Evolutionary conservation across 495 filamentous ascomycete species (phyloP).

Genomic region (Penicillium crystallinum): DNA sequence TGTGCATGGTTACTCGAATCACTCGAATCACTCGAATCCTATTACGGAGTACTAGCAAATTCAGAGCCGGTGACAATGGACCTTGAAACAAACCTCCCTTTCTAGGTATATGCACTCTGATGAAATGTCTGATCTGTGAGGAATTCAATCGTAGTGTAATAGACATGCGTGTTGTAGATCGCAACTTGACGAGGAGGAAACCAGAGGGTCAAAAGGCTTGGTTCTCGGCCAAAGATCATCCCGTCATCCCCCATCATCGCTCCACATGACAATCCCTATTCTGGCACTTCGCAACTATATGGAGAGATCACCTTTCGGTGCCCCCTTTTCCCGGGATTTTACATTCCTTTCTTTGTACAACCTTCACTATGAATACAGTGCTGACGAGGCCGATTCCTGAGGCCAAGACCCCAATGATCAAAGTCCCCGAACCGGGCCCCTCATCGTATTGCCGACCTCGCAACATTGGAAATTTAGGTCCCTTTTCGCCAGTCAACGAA

Average conservation of each 20-base stretch:
- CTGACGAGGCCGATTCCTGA: conserved; percentile 21
- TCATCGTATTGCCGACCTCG: conserved; percentile 13
- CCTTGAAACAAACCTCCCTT: background rate
- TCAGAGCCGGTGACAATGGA: too few species aligned
- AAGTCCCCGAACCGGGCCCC: conserved; percentile 21
- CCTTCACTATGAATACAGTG: conserved; percentile 22
- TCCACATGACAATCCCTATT: conserved; percentile 7
- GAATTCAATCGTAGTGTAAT: too few species aligned
- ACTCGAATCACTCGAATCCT: too few species aligned
- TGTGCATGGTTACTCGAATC: conserved; percentile 14
- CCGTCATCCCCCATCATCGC: conserved; percentile 4
- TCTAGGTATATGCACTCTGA: too few species aligned
- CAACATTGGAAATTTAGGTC: conserved; percentile 54
- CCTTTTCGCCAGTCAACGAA: conserved; percentile 79
- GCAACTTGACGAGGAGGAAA: background rate
- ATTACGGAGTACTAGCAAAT: too few species aligned
- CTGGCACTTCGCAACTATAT: background rate
- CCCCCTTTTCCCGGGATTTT: conserved; percentile 11
- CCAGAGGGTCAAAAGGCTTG: conserved; percentile 6
- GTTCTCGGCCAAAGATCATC: conserved; percentile 5
- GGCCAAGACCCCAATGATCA: conserved; percentile 28
- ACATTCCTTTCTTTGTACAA: background rate
- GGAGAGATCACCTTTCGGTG: conserved; percentile 14
- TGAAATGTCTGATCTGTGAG: too few species aligned
- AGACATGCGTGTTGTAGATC: background rate